Base-by-base conservation (phyloP, 176 grass and related monocot species). In the Zoysia japonica region DNA sequence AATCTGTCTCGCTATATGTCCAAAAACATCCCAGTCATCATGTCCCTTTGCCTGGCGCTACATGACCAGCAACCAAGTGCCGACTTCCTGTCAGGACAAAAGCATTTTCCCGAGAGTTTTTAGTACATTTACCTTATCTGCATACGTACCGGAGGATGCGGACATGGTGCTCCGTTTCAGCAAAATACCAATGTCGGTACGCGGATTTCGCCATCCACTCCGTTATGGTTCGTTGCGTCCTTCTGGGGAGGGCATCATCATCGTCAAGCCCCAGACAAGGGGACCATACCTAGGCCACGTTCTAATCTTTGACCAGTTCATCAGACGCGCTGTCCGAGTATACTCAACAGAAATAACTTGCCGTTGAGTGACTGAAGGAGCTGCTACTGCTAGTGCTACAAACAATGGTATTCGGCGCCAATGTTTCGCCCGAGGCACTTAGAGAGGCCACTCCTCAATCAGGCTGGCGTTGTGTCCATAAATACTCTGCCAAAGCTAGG, bases 1-100 rank as follows among this genome's bases (percentile, higher is more conserved):
- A n/a, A n/a, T n/a, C n/a, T n/a, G 80, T 63, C 69, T 35, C 11
- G 39, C 55, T 64, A 35, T 54, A 88, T 48, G 61, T 46, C 45
- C 76, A 17, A 65, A 47, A 16, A 46, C 86, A 71, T 80, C 67
- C 62, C 3, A 36, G 47, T 67, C 63, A 80, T 70, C 87, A 76
- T 72, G 81, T 84, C 68, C n/a, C 65, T 78, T 40, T 71, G 56
- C 49, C 54, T 84, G 76, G 5, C 76, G 55, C 59, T 4, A 65
- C 37, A 65, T 41, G 5, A 41, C 3, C 64, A 41, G 12, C 38
- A 12, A 49, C 47, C 61, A 3, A 75, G 55, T 62, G 63, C 54
- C 69, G 7, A 48, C 17, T 43, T 47, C 17, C 16, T 54, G 69
- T 85, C 61, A 48, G 42, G 3, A n/a, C 50, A 71, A 82, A 44